Conservation (phyloP, 2,329 filamentous ascomycete species). For the Periconia sp. region DNA sequence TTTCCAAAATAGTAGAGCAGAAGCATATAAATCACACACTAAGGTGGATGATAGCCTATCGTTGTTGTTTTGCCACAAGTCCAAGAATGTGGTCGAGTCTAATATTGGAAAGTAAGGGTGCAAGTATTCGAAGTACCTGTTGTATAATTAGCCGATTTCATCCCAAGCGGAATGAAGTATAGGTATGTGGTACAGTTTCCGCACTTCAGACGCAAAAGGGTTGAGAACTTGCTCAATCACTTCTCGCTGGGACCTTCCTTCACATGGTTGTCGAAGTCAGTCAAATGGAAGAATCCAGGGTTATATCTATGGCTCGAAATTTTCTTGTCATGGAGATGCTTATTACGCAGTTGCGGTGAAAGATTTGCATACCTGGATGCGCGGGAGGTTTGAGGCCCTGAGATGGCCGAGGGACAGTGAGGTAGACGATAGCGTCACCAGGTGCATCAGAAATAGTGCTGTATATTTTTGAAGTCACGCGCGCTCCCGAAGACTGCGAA, state of each 20-base stretch:
- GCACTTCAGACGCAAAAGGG: constrained; percentile 10
- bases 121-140: constrained; percentile 13
- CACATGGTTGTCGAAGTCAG: too few species aligned
- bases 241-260: constrained; percentile 12
- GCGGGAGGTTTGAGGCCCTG: constrained; percentile 12
- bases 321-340: too few species aligned
- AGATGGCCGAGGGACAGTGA: constrained; percentile 16
- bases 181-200: constrained; percentile 2
- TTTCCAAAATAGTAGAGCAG: constrained; percentile 15
- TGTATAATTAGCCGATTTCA: background rate
- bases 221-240: constrained; percentile 19
- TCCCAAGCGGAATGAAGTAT: background rate
- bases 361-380: constrained; percentile 10
- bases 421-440: constrained; percentile 20
- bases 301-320: too few species aligned
- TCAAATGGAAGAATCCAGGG: too few species aligned
- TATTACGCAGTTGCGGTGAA: too few species aligned
- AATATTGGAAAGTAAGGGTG: constrained; percentile 23
- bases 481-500: constrained; percentile 2
- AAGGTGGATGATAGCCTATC: constrained; percentile 17
- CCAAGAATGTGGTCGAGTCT: constrained; percentile 15
- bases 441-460: constrained; percentile 15
- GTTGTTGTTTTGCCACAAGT: constrained; percentile 15
- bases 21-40: constrained; percentile 20
- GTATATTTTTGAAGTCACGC: constrained; percentile 7